Conservation (phyloP, 805 yeast species). For the Ogataea pini region DNA sequence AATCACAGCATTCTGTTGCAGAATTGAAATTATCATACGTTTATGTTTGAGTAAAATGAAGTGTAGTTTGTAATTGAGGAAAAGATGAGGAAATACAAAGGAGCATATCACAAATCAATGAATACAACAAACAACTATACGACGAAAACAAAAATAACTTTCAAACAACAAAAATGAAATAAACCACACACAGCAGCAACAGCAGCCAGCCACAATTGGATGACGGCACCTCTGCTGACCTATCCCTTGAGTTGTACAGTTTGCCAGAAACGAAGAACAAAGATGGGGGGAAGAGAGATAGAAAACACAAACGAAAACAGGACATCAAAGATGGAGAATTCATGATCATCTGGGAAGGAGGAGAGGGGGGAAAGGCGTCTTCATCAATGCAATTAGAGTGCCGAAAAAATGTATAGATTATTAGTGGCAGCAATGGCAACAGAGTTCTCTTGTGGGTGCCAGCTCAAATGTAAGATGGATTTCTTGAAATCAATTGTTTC, state of each 20-base stretch:
- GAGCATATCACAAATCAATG: neutral
- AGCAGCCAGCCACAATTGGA: neutral
- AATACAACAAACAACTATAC: neutral
- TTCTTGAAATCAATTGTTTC: conserved; percentile 91
- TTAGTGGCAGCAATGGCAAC: conserved; percentile 99
- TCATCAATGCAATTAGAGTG: conserved; percentile 43
- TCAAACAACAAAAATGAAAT: neutral
- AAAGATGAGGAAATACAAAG: neutral
- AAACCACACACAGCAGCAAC: neutral
- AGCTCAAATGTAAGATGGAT: conserved; percentile 90
- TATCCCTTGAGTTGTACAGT: conserved; percentile 4
- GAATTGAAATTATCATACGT: neutral
- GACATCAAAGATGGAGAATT: conserved; percentile 1
- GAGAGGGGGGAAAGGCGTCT: neutral
- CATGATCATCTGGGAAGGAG: conserved; percentile 3
- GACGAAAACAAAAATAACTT: neutral
- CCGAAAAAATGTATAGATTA: conserved; percentile 82
- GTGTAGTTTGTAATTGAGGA: neutral
- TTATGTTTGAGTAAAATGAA: neutral
- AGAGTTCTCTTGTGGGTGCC: conserved; percentile 97
- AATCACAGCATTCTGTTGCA: neutral
- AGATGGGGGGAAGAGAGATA: neutral
- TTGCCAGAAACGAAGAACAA: conserved; percentile 5
- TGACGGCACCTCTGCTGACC: neutral
- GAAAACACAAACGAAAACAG: conserved; percentile 1